Evolutionary conservation across 2,329 filamentous ascomycete species (phyloP), one percentile per base, ranked within the genome.

Genomic region (Neopestalotiopsis sp.): DNA sequence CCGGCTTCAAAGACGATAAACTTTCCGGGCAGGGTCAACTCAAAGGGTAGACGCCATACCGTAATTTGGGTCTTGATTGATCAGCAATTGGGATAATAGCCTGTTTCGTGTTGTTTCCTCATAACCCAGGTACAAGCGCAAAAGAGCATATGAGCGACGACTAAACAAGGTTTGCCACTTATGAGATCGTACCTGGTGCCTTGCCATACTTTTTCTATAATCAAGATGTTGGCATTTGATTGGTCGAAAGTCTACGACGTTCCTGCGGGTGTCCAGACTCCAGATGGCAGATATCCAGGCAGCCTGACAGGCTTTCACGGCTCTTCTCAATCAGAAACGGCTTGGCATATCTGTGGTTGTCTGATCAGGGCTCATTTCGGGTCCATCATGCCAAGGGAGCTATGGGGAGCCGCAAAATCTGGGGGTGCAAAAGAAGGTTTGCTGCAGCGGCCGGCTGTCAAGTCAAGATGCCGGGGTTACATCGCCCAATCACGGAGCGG

Each of bases 321-420:
- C 63, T 66, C 28, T 66, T 20, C 63, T 57, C 32, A 24, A 28
- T 66, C 32, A 57, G 63, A 66, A 66, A 66, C 63, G 63, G 17
- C 63, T 66, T 66, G 63, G 63, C 63, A 57, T 9, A 38, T 10
- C 34, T 10, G 34, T 38, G 6, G 34, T 38, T 34, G n/a, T 66
- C 63, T 57, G 63, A 66, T 57, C 20, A 57, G 57, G 30, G 45
- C 20, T 45, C 30, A 24, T 7, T 24, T 56, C 20, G 49, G 32
- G 6, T 45, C n/a, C 59, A 20, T 64, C n/a, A 12, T 42, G 61
- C 38, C 28, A 17, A 12, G 38, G 49, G 34, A 17, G 61, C 61
- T 28, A 13, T 45, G 20, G 20, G 10, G 61, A 49, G 28, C 38
- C 61, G 40, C 30, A 24, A 28, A 64, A 30, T 20, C 38, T n/a